Base-by-base conservation (phyloP, 139 green algal genomes). In the Spirogloea muscicola region DNA sequence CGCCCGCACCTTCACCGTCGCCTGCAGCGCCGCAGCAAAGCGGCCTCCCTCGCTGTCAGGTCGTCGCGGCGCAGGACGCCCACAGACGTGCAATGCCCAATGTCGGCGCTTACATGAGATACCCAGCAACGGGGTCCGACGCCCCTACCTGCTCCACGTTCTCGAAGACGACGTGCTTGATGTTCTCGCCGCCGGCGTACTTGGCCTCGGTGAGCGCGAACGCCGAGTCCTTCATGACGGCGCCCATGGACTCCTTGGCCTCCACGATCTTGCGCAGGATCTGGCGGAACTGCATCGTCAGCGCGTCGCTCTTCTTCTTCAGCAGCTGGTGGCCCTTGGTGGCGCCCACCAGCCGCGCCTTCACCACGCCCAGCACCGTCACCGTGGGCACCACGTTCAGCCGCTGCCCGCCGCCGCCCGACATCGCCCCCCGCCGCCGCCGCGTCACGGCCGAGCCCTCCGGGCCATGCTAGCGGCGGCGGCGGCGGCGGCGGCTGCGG, bases 291-390 rank as follows among this genome's bases (percentile, higher is more conserved):
- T 90, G 87, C 83, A 98, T 88, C 13, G 91, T 96, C 52, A 99
- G 83, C 3, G 95, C 95, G 79, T 99, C 95, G 2, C 92, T 94
- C 72, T 99, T 99, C 87, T 99, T 99, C 85, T 99, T 99, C 27
- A 99, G 85, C 58, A 99, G 86, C 41, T 90, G 87, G 69, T 98
- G 92, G 1, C 94, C 94, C 76, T 97, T 97, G 25, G 89, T 93
- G 0, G 94, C 94, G 18, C 91, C 94, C 1, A 85, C 61, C 16
- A 98, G 84, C 1, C 94, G 87, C 0, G 76, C 80, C 84, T 98
- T 96, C 84, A 97, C 96, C 18, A 94, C 79, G 5, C 87, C 88
- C 77, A 97, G 76, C 18, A 96, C 87, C 5, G 93, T 96, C 55
- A 97, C 91, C 0, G 93, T 98, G 1, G 93, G 93, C 21, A 89